Base-by-base conservation (phyloP, 1,139 yeast species). In the Pneumocystis carinii region DNA sequence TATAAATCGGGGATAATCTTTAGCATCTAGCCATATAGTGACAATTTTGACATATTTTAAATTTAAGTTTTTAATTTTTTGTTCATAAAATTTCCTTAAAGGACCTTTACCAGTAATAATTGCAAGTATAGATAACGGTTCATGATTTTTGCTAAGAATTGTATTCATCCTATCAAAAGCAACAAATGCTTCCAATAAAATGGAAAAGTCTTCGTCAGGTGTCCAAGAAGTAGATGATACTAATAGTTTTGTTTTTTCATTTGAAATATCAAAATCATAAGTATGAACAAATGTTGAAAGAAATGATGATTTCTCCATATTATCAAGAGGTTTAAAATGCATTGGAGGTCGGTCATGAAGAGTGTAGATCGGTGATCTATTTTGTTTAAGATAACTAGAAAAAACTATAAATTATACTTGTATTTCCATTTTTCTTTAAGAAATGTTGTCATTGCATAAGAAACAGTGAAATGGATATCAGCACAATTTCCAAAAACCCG, bases 51-150 rank as follows among this genome's bases (percentile, higher is more conserved):
- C 80, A 59, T 79, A 77, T 17, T 64, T 61, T 59, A 70, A 66
- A 12, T 65, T 64, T 12, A 74, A 68, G 17, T 64, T 64, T 29
- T 66, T 62, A 17, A 71, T 68, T 12, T 74, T 71, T 4, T 75
- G 68, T 1, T 85, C 83, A 62, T 77, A 75, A n/a, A 76, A 70
- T 5, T 81, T 71, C 67, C 82, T 82, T 74, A 87, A 72, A 0
- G 98, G 98, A 0, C 99, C 99, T 71, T 90, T 92, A 0, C 99
- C 99, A 0, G 99, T 94, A 29, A 94, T 85, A 29, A 90, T 75
- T 63, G 89, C 81, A 48, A 83, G 74, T 1, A 92, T 69, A 2
- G 79, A 80, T 0, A 87, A 85, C 60, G 53, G 62, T n/a, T 63
- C 41, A 29, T 37, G 57, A 14, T 38, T 42, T 7, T 48, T 37